Base-by-base conservation (phyloP, 805 yeast genomes). In the Yamadazyma insecticola region DNA sequence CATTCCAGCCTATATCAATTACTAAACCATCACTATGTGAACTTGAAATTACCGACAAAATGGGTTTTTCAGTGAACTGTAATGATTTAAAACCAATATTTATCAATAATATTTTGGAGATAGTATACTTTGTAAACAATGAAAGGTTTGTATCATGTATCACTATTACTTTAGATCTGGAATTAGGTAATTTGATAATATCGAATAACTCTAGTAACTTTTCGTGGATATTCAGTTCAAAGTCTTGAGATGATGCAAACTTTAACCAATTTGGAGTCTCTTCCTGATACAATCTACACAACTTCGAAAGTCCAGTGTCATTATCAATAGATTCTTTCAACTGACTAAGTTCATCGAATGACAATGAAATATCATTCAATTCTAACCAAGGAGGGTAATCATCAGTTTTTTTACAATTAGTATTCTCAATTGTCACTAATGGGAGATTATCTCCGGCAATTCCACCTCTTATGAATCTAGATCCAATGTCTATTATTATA, bases 1-100 rank as follows among this genome's bases (percentile, higher is more conserved):
- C 23, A 18, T 42, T 41, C 65, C 65, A 60, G 6, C 51, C 52
- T 17, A 56, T 30, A 35, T 58, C 53, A 8, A 60, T 21, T 6
- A 59, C 57, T 8, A 60, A 28, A 1, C 60, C 63, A 24, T 50
- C 30, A 12, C 36, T n/a, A 8, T 32, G 19, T 29, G 46, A 47
- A 8, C 48, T 35, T 2, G 55, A 48, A 3, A 58, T 30, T 6
- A 52, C 43, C 1, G 48, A 19, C 26, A 55, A 27, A 2, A 49
- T 32, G 2, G 53, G 30, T 10, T 38, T 48, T 1, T 53, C 48
- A 3, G 43, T 22, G 30, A 50, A 43, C n/a, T 47, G 38, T 2
- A 56, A 46, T 2, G 57, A 47, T 28, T 43, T 54, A 11, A 51
- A 41, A 23, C 49, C 44, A 6, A 57, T 35, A 6, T 38, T 44